A percentile compares a stretch with the other conserved stretches of the same genome.
phyloP scores from a whole-genome alignment of 805 yeast species.

The Barnettozyma salicaria region DNA sequence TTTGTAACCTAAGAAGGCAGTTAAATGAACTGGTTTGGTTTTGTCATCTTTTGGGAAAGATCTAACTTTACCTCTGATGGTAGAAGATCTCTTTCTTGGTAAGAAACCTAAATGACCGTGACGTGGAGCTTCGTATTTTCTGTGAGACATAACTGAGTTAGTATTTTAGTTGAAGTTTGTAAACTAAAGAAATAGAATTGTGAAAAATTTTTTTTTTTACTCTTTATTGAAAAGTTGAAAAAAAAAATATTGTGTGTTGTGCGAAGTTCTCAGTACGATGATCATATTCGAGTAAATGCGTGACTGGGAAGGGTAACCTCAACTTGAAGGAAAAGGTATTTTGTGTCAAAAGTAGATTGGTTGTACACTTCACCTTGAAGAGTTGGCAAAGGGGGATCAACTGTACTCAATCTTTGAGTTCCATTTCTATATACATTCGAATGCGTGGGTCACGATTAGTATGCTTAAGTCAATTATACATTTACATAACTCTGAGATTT shows the following conservation, averaged over 20 bases:
- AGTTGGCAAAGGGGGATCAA: no score
- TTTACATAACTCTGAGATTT: no score
- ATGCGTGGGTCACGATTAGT: no score
- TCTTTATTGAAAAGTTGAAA: constrained; percentile 7
- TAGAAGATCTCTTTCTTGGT: constrained; percentile 99
- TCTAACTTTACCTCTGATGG: constrained; percentile 98
- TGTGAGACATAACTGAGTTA: constrained; percentile 79
- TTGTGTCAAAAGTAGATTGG: no score
- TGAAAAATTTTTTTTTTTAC: constrained; percentile 17
- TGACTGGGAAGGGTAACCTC: no score
- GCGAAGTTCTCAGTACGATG: no score
- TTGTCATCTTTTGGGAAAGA: constrained; percentile 99
- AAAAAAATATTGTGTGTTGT: constrained; percentile 1
- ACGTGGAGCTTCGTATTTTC: constrained; percentile 99
- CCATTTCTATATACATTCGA: no score
- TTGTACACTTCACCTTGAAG: no score
- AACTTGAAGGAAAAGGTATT: no score
- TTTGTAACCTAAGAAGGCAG: constrained; percentile 99
- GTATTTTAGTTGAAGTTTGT: constrained; percentile 22
- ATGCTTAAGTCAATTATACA: no score
- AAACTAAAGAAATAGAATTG: constrained; percentile 9
- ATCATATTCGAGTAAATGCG: no score
- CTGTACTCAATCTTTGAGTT: no score
- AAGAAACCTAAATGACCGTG: constrained; percentile 99
- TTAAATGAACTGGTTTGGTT: constrained; percentile 96